These are phyloP conservation scores for Musa balbisiana DNA, from an alignment of 202 grass and related monocot genomes.

Conservation along the genomic window DNA sequence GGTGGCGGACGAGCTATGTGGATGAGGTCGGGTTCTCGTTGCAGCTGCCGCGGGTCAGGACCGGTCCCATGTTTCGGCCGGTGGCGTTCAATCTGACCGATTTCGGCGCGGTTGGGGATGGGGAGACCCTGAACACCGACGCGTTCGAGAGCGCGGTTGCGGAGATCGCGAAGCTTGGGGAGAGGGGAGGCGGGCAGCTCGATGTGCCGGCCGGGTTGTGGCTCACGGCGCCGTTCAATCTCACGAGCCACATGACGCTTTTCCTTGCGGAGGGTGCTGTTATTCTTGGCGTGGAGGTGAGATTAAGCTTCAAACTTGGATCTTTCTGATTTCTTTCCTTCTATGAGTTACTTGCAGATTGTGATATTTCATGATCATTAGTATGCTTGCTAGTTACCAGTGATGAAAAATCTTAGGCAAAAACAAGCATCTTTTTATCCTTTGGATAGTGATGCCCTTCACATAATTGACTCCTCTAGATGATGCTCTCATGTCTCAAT, in stretches of 20 bases:
- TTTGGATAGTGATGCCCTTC: too few relatives aligned
- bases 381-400: too few relatives aligned
- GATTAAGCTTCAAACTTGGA: not conserved
- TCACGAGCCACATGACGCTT: slow-evolving; percentile 88
- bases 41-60: slow-evolving; percentile 14
- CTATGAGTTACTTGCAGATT: too few relatives aligned
- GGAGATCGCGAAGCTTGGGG: slow-evolving; percentile 38
- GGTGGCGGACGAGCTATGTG: slow-evolving; percentile 62
- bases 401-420: too few relatives aligned
- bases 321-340: not conserved
- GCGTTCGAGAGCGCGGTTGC: slow-evolving; percentile 74
- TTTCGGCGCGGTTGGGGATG: slow-evolving; percentile 72
- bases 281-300: slow-evolving; percentile 74
- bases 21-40: not conserved
- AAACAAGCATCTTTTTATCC: too few relatives aligned
- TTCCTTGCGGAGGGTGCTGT: slow-evolving; percentile 75
- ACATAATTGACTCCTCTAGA: too few relatives aligned
- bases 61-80: slow-evolving; percentile 38
- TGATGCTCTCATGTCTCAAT: too few relatives aligned
- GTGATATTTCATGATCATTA: not conserved
- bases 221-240: slow-evolving; percentile 85
- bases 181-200: slow-evolving; percentile 64
- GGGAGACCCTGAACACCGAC: slow-evolving; percentile 49
- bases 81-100: slow-evolving; percentile 60
- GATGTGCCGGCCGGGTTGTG: slow-evolving; percentile 63